These are phyloP conservation scores for Cercospora sesami DNA, from an alignment of 2,329 filamentous ascomycete genomes.

Conservation along the genomic window DNA sequence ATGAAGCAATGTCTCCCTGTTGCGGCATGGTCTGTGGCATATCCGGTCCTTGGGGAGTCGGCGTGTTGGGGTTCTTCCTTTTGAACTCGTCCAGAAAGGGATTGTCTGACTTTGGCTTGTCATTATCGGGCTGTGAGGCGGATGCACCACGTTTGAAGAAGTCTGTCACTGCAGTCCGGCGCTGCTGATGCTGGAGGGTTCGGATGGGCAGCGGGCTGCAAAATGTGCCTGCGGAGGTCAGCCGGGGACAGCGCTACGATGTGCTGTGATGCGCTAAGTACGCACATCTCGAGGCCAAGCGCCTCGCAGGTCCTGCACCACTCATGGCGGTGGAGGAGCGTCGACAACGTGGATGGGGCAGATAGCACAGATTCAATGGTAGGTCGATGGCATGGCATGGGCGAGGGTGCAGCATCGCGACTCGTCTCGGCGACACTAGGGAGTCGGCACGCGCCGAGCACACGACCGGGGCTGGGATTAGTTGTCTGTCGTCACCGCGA, in stretches of 20 bases:
- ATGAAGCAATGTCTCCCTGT: conserved; percentile 48
- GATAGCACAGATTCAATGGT: not conserved
- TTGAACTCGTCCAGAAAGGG: conserved; percentile 64
- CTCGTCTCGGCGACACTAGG: conserved; percentile 1
- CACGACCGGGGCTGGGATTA: not conserved
- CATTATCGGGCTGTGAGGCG: not conserved
- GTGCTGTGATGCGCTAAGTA: conserved; percentile 20
- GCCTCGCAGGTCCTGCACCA: conserved; percentile 63
- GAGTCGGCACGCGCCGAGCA: conserved; percentile 4
- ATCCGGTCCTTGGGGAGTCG: conserved; percentile 1
- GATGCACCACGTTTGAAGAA: conserved; percentile 5
- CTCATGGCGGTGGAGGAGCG: conserved; percentile 54
- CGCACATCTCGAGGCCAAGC: conserved; percentile 62
- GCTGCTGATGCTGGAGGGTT: conserved; percentile 13
- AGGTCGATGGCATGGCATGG: not conserved
- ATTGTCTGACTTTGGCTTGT: conserved; percentile 37
- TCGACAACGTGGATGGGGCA: not conserved
- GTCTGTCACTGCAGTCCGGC: conserved; percentile 11
- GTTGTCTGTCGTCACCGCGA: not conserved
- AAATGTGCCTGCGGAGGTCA: conserved; percentile 14
- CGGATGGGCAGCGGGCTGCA: conserved; percentile 18
- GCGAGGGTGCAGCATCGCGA: not conserved
- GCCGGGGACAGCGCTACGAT: not conserved
- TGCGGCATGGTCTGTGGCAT: conserved; percentile 27
- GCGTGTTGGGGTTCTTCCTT: conserved; percentile 34